Conservation (phyloP, 2,329 filamentous ascomycete genomes). For the Alternaria hordeiaustralica region DNA sequence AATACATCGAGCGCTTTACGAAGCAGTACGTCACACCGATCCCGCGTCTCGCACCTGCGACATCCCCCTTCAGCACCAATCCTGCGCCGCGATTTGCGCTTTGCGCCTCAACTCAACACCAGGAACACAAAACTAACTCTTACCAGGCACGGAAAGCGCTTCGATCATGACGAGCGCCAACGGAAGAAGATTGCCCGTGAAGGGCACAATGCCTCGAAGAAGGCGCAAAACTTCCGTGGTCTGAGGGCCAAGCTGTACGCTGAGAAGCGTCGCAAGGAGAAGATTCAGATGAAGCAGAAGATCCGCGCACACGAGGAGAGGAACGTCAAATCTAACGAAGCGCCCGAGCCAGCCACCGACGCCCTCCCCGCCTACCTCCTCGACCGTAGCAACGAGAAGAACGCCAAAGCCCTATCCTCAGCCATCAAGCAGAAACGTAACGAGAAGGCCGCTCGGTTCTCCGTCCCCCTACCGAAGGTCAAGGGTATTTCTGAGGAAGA, state of each 20-base stretch:
- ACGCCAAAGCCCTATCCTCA: constrained; percentile 76
- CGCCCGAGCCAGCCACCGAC: constrained; percentile 78
- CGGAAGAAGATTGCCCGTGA: constrained; percentile 90
- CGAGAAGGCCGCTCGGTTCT: constrained; percentile 91
- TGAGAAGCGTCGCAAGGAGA: constrained; percentile 77
- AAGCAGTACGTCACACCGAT: constrained; percentile 59
- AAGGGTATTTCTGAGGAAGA: constrained; percentile 93
- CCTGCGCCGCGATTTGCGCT: background rate
- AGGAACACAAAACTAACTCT: constrained; percentile 20
- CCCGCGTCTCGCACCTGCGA: background rate
- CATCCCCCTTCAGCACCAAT: background rate
- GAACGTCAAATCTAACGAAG: constrained; percentile 85
- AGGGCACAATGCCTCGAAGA: constrained; percentile 83
- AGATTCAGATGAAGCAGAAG: constrained; percentile 60
- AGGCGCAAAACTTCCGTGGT: constrained; percentile 92
- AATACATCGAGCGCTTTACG: constrained; percentile 76
- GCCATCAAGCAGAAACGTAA: constrained; percentile 93
- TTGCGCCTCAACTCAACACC: background rate
- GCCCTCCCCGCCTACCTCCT: constrained; percentile 93
- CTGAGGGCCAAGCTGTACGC: constrained; percentile 91
- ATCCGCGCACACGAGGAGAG: constrained; percentile 93
- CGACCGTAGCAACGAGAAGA: constrained; percentile 74
- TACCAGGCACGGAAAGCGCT: constrained; percentile 50
- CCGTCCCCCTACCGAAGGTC: constrained; percentile 91
- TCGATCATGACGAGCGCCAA: constrained; percentile 85